Base-by-base conservation (phyloP, 2,329 filamentous ascomycete species). In the Sclerotinia spermophila region DNA sequence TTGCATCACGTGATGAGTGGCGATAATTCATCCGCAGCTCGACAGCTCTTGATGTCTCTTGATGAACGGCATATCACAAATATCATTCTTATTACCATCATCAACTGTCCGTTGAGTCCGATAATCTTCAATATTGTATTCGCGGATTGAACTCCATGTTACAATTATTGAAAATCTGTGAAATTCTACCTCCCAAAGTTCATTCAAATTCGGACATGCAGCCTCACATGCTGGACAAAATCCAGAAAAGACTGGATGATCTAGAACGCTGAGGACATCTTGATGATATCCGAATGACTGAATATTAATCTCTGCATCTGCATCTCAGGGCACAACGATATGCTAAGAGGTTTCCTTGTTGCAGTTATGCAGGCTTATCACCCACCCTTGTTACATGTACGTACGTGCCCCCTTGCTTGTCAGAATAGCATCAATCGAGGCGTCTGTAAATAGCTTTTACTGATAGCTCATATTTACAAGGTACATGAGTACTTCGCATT, bases 341-440 rank as follows among this genome's bases (percentile, higher is more conserved):
- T 51, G n/a, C n/a, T 27, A 5, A 51, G n/a, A 51, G 6, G n/a
- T 38, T 11, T 58, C 13, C 3, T 24, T 61, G 21, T 21, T 4
- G 44, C 44, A 27, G 33, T 11, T 19, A 53, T 30, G 45, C 61
- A 38, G 24, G 61, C 45, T 53, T 24, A 40, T 48, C 30, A 44
- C 27, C 13, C 19, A 53, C n/a, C 45, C 44, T 51, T 65, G 45
- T 48, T 53, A 21, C 24, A 21, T 40, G 15, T 65, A 53, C 44
- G 24, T 51, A 65, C 61, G 45, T 53, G 24, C 30, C n/a, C 30
- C 61, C 61, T 65, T 65, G 24, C 27, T 51, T 38, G 44, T 65
- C 61, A 65, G 44, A 65, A 33, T 53, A 65, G 44, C 45, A 65
- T 53, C 27, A 10, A 27, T 40, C n/a, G 4, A 62, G 59, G 40